These are phyloP conservation scores for Exophiala calicioides DNA, from an alignment of 2,329 filamentous ascomycete genomes.

Conservation along the genomic window DNA sequence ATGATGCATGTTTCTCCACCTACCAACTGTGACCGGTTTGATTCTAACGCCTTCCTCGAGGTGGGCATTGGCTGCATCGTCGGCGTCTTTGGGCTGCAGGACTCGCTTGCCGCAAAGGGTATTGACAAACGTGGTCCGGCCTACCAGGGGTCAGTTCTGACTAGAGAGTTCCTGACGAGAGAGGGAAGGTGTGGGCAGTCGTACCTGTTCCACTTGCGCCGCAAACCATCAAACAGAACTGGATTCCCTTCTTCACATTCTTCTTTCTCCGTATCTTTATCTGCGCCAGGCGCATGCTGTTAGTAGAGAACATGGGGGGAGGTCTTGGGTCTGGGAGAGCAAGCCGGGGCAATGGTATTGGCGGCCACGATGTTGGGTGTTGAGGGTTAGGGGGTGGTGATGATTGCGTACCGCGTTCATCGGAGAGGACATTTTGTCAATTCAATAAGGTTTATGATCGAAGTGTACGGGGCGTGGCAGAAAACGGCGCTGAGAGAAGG, in stretches of 20 bases:
- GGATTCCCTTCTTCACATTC: conserved; percentile 99
- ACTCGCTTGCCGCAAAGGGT: conserved; percentile 96
- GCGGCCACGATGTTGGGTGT: conserved; percentile 1
- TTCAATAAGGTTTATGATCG: conserved; percentile 3
- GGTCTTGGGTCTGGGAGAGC: background rate
- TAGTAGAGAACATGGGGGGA: conserved; percentile 22
- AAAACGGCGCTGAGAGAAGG: background rate
- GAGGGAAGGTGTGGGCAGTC: conserved; percentile 16
- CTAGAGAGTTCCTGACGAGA: background rate
- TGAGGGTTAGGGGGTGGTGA: conserved; percentile 1
- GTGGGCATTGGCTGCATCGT: conserved; percentile 85
- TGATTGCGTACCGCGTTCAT: conserved; percentile 31
- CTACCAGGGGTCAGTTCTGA: conserved; percentile 47
- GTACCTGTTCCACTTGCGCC: conserved; percentile 97
- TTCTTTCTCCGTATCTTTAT: conserved; percentile 99
- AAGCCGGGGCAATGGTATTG: conserved; percentile 3
- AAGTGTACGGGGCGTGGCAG: too few species aligned
- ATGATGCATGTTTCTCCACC: conserved; percentile 39
- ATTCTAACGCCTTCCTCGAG: conserved; percentile 97
- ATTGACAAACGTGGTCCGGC: conserved; percentile 98
- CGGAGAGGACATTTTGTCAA: conserved; percentile 29
- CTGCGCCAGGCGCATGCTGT: conserved; percentile 45
- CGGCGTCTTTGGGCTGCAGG: conserved; percentile 84
- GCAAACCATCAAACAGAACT: conserved; percentile 99
- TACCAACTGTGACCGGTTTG: conserved; percentile 96